phyloP scores from a whole-genome alignment of 1,284 basidiomycete genomes.

The Cryptococcus floricola region DNA sequence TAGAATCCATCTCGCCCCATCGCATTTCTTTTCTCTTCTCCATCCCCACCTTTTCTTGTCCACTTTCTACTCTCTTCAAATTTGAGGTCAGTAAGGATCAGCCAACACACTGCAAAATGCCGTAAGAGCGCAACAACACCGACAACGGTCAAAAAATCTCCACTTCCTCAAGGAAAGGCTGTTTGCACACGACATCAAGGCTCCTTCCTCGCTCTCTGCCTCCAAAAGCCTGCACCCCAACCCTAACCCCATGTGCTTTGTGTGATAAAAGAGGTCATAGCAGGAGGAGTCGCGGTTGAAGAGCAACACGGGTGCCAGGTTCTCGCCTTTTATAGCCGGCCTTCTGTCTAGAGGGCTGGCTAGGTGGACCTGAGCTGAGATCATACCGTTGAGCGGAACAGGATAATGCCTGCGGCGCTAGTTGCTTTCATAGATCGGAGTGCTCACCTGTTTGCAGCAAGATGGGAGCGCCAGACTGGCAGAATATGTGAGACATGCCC shows the following conservation, averaged over 20 bases:
- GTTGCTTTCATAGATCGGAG: slow-evolving; percentile 21
- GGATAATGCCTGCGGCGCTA: slow-evolving; percentile 53
- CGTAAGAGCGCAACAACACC: too few species aligned
- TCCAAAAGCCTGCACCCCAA: too few species aligned
- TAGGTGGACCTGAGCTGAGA: slow-evolving; percentile 46
- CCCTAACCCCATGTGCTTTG: too few species aligned
- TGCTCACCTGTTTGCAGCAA: neutral
- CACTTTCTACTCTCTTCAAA: too few species aligned
- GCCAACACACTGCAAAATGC: too few species aligned
- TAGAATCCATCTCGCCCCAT: too few species aligned
- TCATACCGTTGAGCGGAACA: slow-evolving; percentile 53
- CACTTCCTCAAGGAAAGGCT: neutral
- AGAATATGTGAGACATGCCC: slow-evolving; percentile 27
- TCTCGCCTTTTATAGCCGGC: neutral
- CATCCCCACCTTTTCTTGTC: too few species aligned
- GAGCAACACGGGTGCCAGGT: slow-evolving; percentile 48
- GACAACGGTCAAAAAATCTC: too few species aligned
- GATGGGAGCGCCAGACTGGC: slow-evolving; percentile 34
- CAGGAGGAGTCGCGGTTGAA: slow-evolving; percentile 4
- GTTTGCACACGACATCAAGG: slow-evolving; percentile 2
- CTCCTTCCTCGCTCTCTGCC: too few species aligned
- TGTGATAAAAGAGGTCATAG: too few species aligned
- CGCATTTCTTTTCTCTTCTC: too few species aligned
- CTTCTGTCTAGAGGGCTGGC: neutral
- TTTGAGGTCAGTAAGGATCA: too few species aligned